Conservation (phyloP, 345 rosid genomes). For the Adansonia digitata region DNA sequence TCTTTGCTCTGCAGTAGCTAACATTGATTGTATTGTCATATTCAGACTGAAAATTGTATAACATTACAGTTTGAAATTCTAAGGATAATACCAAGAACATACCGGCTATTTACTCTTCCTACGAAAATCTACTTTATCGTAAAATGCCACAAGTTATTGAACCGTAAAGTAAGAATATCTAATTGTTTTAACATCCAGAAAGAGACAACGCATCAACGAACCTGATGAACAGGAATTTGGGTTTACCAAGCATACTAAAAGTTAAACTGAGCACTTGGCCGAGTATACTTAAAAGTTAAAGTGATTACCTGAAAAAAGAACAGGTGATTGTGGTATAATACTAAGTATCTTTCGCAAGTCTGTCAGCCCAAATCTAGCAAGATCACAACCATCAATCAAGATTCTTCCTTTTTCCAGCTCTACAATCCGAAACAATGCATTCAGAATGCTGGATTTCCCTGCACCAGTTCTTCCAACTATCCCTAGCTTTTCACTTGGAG, state of each 20-base stretch:
- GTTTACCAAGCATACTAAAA: neutral
- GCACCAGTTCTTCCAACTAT: constrained; percentile 98
- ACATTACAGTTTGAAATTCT: neutral
- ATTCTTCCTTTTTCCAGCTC: constrained; percentile 82
- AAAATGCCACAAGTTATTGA: neutral
- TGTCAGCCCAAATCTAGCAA: constrained; percentile 60
- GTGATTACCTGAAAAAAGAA: constrained; percentile 83
- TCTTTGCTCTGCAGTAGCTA: neutral
- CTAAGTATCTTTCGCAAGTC: constrained; percentile 77
- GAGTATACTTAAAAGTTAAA: neutral
- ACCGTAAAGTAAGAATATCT: neutral
- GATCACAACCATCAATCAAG: constrained; percentile 61
- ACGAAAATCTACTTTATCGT: neutral
- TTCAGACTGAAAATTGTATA: neutral
- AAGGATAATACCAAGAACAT: neutral
- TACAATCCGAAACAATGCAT: constrained; percentile 83
- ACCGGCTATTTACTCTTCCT: neutral
- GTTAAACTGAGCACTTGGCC: neutral
- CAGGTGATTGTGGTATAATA: constrained; percentile 90
- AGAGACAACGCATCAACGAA: neutral
- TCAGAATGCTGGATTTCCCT: constrained; percentile 90
- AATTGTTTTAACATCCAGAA: neutral
- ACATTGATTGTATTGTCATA: neutral
- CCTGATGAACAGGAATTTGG: neutral
- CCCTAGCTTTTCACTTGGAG: constrained; percentile 80